These are phyloP conservation scores for Tetragonia tetragonoides DNA, from an alignment of 148 eudicot species.

Conservation along the genomic window DNA sequence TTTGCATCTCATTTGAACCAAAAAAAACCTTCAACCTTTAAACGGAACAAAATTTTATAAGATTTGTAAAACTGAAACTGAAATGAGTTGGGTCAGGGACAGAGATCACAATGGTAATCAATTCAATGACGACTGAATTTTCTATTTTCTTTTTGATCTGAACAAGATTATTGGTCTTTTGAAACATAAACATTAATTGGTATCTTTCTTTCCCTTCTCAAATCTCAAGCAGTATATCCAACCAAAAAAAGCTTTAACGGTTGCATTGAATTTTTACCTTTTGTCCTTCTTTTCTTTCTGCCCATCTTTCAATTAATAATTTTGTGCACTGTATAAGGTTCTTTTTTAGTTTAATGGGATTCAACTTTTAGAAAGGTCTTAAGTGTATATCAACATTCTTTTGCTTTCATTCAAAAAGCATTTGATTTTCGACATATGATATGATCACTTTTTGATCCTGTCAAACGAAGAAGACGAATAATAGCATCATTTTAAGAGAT, in stretches of 20 bases:
- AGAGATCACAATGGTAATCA: neutral
- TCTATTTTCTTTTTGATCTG: no score
- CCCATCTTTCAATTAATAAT: neutral
- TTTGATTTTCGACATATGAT: conserved; percentile 16
- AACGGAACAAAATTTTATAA: no score
- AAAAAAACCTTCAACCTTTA: no score
- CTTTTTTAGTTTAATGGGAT: conserved; percentile 23
- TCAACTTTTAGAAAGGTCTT: conserved; percentile 30
- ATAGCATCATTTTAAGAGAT: conserved; percentile 9
- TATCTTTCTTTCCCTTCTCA: neutral
- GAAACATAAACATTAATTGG: no score
- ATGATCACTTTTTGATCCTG: conserved; percentile 20
- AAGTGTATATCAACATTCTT: conserved; percentile 15
- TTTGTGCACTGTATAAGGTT: neutral
- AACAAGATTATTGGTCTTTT: no score
- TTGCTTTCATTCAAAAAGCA: conserved; percentile 27
- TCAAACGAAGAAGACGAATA: conserved; percentile 16
- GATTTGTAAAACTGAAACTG: no score
- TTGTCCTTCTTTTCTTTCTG: neutral
- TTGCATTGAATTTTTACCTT: neutral
- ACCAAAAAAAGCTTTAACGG: neutral
- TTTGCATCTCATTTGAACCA: no score
- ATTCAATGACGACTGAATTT: conserved; percentile 6
- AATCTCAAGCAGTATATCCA: neutral
- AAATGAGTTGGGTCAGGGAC: neutral